Conservation (phyloP, 257 asterid genomes). For the Scutellaria galericulata region DNA sequence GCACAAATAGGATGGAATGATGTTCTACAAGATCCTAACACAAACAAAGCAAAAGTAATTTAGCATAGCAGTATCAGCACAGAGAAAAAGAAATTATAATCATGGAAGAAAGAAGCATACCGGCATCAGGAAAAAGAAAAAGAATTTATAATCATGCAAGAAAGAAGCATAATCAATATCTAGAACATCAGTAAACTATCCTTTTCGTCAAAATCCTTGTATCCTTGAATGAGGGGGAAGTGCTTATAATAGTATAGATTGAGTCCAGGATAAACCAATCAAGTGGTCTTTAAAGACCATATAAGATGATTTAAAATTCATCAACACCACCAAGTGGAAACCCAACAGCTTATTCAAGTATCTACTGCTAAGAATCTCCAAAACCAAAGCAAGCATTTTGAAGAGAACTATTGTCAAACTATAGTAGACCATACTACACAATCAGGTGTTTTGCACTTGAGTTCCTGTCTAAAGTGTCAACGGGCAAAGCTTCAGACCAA, state of each 20-base stretch:
- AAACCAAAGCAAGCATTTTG: background rate
- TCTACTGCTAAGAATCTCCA: background rate
- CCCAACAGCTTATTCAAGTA: slow-evolving; percentile 7
- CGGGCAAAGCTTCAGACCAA: background rate
- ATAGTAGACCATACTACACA: slow-evolving; percentile 8
- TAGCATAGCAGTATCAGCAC: slow-evolving; percentile 30
- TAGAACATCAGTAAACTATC: background rate
- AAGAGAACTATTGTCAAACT: background rate
- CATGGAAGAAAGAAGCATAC: background rate
- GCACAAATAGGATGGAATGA: slow-evolving; percentile 99
- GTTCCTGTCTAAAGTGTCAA: background rate
- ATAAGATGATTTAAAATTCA: background rate
- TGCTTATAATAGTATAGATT: background rate
- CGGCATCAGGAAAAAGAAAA: slow-evolving; percentile 29
- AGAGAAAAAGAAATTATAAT: slow-evolving; percentile 13
- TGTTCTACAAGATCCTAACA: slow-evolving; percentile 94
- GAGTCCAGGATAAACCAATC: background rate
- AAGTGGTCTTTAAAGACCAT: background rate
- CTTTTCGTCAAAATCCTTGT: background rate
- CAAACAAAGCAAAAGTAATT: slow-evolving; percentile 40
- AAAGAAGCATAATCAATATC: slow-evolving; percentile 11
- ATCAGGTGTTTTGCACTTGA: background rate
- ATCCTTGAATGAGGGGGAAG: background rate
- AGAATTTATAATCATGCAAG: background rate
- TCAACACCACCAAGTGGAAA: background rate